Evolutionary conservation across 805 yeast genomes (phyloP), one percentile per base, ranked within the genome.

Genomic region (Ogataea kodamae): DNA sequence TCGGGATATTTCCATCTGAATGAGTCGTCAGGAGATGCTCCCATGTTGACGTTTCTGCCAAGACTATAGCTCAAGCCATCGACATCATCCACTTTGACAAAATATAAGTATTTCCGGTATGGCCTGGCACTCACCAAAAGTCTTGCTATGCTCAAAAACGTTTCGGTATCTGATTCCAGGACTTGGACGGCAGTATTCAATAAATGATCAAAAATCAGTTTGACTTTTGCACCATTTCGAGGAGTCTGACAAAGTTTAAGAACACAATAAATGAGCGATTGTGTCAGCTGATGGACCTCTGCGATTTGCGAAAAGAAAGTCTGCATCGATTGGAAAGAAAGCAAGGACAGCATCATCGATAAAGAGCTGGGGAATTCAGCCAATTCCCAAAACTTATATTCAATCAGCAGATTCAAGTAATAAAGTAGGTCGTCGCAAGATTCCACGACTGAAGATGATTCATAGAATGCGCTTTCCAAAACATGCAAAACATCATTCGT

Each of bases 1-100:
- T 81, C 89, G 0, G 89, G 90, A 46, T 67, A 79, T 5, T 57
- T 54, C 90, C 89, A 81, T 37, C 58, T 46, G 20, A 60, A 45
- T 8, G 43, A 42, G 3, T 40, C 52, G 16, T 51, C 49, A 17
- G 57, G 45, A 17, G 18, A 28, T 10, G 30, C 28, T 40, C 46
- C 33, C 45, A 43, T 51, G 44, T 54, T 55, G 17, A 55, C 48
- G 39, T 74, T 73, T 49, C 86, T 64, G 4, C 71, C 68, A 33
- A 81, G 65, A 0, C 76, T 70, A 3, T 78, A 71, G 7, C 86
- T 73, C 11, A 82, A 55, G 0, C 85, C 87, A 25, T 74, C 81
- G 64, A 80, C 74, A 50, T 82, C 85, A 1, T 57, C 52, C 4
- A 82, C 81, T 6, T 65, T 59, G 3, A 74, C 57, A 25, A 81